Conservation (phyloP, 225 moss, liverwort and hornwort species). For the Lunularia cruciata region DNA sequence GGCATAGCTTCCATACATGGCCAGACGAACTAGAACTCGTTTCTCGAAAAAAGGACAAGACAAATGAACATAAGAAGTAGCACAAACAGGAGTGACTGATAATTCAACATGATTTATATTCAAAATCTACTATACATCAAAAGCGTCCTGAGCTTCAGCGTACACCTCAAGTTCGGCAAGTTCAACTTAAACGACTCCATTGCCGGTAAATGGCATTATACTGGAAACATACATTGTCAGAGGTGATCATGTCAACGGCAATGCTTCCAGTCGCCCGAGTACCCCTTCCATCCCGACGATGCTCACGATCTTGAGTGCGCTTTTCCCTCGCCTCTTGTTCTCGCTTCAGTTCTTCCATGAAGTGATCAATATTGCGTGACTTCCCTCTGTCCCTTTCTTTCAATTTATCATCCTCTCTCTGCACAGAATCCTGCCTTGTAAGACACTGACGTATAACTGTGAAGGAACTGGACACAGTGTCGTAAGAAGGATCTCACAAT, state of each 20-base stretch:
- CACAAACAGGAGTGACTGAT: too few relatives aligned
- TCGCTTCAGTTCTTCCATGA: constrained; percentile 99
- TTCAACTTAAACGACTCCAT: too few relatives aligned
- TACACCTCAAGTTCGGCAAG: too few relatives aligned
- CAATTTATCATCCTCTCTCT: constrained; percentile 85
- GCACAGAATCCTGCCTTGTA: constrained; percentile 20
- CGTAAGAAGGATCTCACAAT: background rate
- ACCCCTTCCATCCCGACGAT: constrained; percentile 77
- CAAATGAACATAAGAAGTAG: too few relatives aligned
- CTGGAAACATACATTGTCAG: constrained; percentile 16
- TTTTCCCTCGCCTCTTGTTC: constrained; percentile 97
- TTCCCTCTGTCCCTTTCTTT: constrained; percentile 93
- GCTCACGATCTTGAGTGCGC: constrained; percentile 85
- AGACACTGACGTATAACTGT: background rate
- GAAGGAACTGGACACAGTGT: background rate
- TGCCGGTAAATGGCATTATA: too few relatives aligned
- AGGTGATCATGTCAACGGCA: constrained; percentile 24
- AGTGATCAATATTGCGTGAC: constrained; percentile 92
- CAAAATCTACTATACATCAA: too few relatives aligned
- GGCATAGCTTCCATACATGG: too few relatives aligned
- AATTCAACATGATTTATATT: too few relatives aligned
- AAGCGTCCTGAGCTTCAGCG: too few relatives aligned
- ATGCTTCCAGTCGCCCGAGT: constrained; percentile 46
- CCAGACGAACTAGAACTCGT: too few relatives aligned
- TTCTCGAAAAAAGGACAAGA: too few relatives aligned